These are phyloP conservation scores for Paramecium bursaria DNA, from an alignment of 73 alveolate species.

Conservation along the genomic window DNA sequence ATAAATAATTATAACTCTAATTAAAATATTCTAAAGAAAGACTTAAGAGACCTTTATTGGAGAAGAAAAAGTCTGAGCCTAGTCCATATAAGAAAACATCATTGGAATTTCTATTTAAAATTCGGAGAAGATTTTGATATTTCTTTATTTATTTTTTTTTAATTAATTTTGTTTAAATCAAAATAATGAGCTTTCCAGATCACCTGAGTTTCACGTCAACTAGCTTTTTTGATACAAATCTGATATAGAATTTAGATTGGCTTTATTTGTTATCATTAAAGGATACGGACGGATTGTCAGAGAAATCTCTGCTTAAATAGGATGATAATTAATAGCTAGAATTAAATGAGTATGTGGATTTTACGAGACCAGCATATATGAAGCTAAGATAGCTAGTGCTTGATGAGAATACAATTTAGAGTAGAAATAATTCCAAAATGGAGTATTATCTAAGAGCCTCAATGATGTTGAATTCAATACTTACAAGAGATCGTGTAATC, in stretches of 20 bases:
- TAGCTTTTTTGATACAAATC: too few species aligned
- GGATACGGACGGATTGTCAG: constrained; percentile 51
- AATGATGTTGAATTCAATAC: constrained; percentile 11
- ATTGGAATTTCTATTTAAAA: not conserved
- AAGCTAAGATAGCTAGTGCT: constrained; percentile 18
- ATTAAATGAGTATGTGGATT: constrained; percentile 14
- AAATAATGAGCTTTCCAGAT: constrained; percentile 18
- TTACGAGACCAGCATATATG: constrained; percentile 31
- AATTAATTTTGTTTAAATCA: not conserved
- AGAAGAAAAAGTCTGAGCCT: not conserved
- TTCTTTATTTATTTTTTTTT: too few species aligned
- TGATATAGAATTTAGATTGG: constrained; percentile 38
- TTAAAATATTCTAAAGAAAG: not conserved
- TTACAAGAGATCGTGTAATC: constrained; percentile 35
- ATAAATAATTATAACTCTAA: not conserved
- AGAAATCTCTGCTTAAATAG: not conserved
- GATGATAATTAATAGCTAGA: constrained; percentile 28
- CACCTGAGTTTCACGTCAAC: too few species aligned
- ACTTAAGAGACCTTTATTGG: not conserved
- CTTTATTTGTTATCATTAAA: constrained; percentile 22
- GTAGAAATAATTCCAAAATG: not conserved
- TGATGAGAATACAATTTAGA: too few species aligned
- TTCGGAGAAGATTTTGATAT: not conserved
- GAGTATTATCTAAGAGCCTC: constrained; percentile 32
- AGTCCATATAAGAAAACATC: not conserved